These are phyloP conservation scores for Pseudonitzschia delicatissima DNA, from an alignment of 108 stramenopile genomes.

Conservation along the genomic window DNA sequence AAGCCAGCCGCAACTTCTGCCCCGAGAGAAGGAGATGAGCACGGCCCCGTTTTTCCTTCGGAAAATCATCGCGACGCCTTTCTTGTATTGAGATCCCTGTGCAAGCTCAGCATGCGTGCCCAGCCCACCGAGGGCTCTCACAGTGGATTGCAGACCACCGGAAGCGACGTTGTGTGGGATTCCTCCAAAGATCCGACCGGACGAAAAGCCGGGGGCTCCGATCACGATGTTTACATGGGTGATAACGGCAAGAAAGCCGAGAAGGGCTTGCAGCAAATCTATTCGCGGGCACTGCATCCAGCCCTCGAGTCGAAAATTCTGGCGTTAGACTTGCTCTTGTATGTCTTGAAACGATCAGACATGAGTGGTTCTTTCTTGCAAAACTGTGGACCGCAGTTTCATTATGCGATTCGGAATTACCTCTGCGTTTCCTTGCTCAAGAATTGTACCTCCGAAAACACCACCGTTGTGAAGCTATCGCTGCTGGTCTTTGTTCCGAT, in stretches of 20 bases:
- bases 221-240: neutral
- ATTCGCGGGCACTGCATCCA: constrained; percentile 52
- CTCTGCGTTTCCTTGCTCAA: constrained; percentile 91
- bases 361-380: constrained; percentile 60
- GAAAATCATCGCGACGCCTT: constrained; percentile 94
- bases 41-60: constrained; percentile 57
- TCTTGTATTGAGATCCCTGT: constrained; percentile 91
- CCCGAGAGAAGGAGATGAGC: neutral
- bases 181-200: neutral
- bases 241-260: neutral
- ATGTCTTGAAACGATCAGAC: constrained; percentile 77
- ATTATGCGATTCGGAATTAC: constrained; percentile 89
- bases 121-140: constrained; percentile 28
- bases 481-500: constrained; percentile 93
- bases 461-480: constrained; percentile 86
- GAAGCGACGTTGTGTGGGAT: constrained; percentile 40
- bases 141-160: constrained; percentile 35
- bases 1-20: neutral
- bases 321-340: constrained; percentile 91
- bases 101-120: constrained; percentile 90
- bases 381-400: constrained; percentile 75
- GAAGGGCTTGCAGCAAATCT: constrained; percentile 19
- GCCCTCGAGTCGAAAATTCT: constrained; percentile 87
- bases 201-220: neutral
- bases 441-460: constrained; percentile 88